Base-by-base conservation (phyloP, 108 stramenopile species). In the Cyclotella kingstonii region DNA sequence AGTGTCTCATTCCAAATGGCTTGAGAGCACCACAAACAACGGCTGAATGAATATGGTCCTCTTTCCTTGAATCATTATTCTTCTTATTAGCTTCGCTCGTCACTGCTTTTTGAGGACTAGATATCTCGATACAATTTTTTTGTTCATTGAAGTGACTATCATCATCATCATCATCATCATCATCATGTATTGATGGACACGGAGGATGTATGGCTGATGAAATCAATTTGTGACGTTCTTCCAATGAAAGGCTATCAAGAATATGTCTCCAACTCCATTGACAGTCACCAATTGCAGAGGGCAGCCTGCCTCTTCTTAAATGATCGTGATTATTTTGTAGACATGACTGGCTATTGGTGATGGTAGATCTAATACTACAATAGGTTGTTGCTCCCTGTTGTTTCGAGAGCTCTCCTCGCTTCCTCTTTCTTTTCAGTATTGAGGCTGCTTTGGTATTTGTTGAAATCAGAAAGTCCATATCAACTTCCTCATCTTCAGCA, bases 1-100 rank as follows among this genome's bases (percentile, higher is more conserved):
- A 48, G 40, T 74, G 73, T 29, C 35, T 62, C 26, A 46, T 36
- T 46, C 73, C 73, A 49, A 66, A 18, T 31, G 35, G 47, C 42
- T 65, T 60, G 17, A 74, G 39, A 19, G 65, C 73, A 19, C 73
- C 73, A 8, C 64, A 66, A 25, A 74, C 35, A 17, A 58, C 33
- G 22, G 50, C 54, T 33, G 46, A 25, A 44, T 48, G 53, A 14
- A 25, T n/a, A 4, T 43, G 28, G 18, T 30, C 54, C 10, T 19
- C 18, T 5, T 5, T 26, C 3, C 43, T 0, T 14, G 31, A 12
- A n/a, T 61, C 36, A 21, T 26, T 31, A 12, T 27, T 28, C 23
- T 43, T 42, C 0, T 1, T 12, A 25, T 41, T 17, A 27, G 5
- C 23, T 15, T 5, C 19, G 1, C n/a, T 14, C 3, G 56, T 2